These are phyloP conservation scores for Harringtonia lauricola DNA, from an alignment of 2,329 filamentous ascomycete species.

Conservation along the genomic window DNA sequence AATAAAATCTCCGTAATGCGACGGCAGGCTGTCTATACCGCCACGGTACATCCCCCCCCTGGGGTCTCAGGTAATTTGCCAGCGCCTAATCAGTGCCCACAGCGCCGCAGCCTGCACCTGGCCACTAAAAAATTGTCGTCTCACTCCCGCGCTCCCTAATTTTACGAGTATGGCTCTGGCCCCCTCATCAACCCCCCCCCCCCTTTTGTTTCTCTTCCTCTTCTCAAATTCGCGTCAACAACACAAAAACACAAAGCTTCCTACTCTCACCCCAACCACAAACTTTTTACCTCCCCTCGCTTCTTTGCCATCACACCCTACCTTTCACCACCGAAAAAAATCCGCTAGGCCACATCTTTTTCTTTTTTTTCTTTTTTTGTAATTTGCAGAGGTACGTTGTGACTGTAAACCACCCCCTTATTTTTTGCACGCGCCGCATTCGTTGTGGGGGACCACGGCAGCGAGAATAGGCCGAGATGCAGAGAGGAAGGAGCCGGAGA, in stretches of 20 bases:
- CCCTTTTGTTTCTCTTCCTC: constrained; percentile 4
- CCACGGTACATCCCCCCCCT: no score
- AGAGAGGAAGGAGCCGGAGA: no score
- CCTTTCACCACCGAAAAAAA: not conserved
- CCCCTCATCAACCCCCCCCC: constrained; percentile 3
- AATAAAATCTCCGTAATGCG: no score
- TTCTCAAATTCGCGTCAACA: constrained; percentile 2
- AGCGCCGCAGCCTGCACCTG: constrained; percentile 3
- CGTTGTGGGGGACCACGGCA: no score
- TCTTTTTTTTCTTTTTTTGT: not conserved
- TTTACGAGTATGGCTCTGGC: not conserved
- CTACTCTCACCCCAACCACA: not conserved
- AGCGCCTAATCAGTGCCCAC: not conserved
- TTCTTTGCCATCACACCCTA: not conserved
- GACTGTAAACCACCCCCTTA: no score
- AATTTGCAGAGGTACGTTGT: not conserved
- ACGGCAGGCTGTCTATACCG: not conserved
- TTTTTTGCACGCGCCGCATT: no score
- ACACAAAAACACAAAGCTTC: constrained; percentile 1
- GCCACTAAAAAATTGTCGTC: constrained; percentile 4
- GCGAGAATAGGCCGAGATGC: no score
- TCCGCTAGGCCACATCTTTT: not conserved
- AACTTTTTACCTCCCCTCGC: not conserved
- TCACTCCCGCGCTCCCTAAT: not conserved
- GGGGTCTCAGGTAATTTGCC: not conserved